Base-by-base conservation (phyloP, 345 rosid genomes). In the Hypericum perforatum region DNA sequence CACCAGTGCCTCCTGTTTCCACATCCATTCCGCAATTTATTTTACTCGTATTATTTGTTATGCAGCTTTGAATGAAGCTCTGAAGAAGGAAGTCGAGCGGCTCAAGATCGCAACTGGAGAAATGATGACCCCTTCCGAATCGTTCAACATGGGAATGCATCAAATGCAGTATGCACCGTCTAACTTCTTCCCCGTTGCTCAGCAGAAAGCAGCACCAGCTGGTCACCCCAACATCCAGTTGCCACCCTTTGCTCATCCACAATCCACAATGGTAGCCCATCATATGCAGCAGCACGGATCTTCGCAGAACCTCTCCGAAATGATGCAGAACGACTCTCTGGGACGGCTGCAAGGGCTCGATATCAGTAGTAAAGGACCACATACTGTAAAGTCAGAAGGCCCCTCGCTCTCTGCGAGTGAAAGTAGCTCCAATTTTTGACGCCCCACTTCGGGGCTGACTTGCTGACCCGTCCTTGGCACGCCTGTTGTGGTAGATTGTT, bases 31-130 rank as follows among this genome's bases (percentile, higher is more conserved):
- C 7, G 11, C 37, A 15, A 11, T 9, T 7, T 58, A 5, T 11
- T 7, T 1, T 12, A 41, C 41, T 11, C 9, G 6, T 16, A 12
- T 41, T 16, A 8, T 49, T 12, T 49, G n/a, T 49, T 13, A 5
- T 37, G 13, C 55, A 52, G 55, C 55, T 52, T 15, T 52, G 39
- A 52, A 52, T n/a, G 55, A 52, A 9, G 55, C 55, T 36, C 41
- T 52, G 12, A 52, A 12, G 39, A 52, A 52, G 55, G 55, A 52
- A 52, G 55, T 52, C 12, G 55, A 52, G 55, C 37, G 16, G 39
- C 55, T 52, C 16, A 52, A 52, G 55, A 11, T 52, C 9, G 55
- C 41, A 0, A 52, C 16, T 7, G 55, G 55, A 5, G 55, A 52
- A 37, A 52, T n/a, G 38, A 37, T 37, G 41, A 11, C 55, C 9